A percentile compares a stretch with the other conserved stretches of the same genome.
These are phyloP conservation scores for Mastigamoeba balamuthi DNA, from an alignment of 78 protist genomes.

Conservation along the genomic window DNA sequence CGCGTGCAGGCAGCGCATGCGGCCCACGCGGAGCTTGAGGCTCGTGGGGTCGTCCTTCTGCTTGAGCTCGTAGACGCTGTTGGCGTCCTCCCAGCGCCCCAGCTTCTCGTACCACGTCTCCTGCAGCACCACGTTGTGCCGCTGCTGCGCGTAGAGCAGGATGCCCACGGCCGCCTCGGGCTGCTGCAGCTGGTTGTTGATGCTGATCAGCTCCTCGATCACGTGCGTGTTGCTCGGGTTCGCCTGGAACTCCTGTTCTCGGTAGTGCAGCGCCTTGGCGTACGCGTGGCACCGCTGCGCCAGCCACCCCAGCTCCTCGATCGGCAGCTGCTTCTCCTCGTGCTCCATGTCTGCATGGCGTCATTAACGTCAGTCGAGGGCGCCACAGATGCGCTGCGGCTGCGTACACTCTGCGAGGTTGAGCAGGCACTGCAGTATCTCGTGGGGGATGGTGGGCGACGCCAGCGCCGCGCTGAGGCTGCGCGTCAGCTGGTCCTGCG, in stretches of 20 bases:
- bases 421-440: slow-evolving; percentile 76
- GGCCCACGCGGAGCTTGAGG: slow-evolving; percentile 50
- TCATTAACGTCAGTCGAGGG: not conserved
- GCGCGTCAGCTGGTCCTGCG: slow-evolving; percentile 31
- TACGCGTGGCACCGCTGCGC: slow-evolving; percentile 90
- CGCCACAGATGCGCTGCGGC: slow-evolving; percentile 18
- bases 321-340: slow-evolving; percentile 76
- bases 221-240: slow-evolving; percentile 3
- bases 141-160: slow-evolving; percentile 53
- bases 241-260: slow-evolving; percentile 62
- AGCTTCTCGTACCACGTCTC: slow-evolving; percentile 91
- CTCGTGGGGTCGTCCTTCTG: slow-evolving; percentile 34
- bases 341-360: slow-evolving; percentile 11
- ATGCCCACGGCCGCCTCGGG: slow-evolving; percentile 92
- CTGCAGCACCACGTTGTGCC: slow-evolving; percentile 40
- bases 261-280: slow-evolving; percentile 95
- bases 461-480: slow-evolving; percentile 32
- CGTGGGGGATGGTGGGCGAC: slow-evolving; percentile 77
- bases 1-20: slow-evolving; percentile 84
- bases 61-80: slow-evolving; percentile 62
- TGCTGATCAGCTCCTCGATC: slow-evolving; percentile 78
- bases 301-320: slow-evolving; percentile 71
- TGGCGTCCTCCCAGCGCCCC: slow-evolving; percentile 89
- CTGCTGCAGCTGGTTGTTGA: slow-evolving; percentile 84
- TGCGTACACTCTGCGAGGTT: slow-evolving; percentile 95